phyloP scores from a whole-genome alignment of 345 rosid genomes.

The Citrus medica region DNA sequence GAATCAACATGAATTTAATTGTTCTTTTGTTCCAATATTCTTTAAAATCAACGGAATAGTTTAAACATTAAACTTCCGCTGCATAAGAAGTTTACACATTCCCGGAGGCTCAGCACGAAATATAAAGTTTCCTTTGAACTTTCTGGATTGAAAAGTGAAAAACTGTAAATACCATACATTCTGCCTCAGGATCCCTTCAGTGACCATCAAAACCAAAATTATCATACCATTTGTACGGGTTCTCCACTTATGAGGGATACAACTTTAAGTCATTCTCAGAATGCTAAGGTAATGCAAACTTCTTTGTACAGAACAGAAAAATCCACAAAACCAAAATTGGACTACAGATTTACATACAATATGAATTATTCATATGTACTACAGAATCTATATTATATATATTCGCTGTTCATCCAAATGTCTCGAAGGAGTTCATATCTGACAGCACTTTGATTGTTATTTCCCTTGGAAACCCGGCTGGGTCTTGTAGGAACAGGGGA shows the following conservation, averaged over 20 bases:
- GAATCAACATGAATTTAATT: too few relatives aligned
- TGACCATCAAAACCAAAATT: background rate
- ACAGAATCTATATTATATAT: background rate
- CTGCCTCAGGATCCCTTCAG: background rate
- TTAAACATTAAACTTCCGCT: too few relatives aligned
- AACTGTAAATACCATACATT: too few relatives aligned
- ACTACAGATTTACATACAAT: slow-evolving; percentile 24
- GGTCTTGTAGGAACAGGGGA: slow-evolving; percentile 30
- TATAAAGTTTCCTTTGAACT: too few relatives aligned
- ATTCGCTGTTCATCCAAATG: slow-evolving; percentile 65
- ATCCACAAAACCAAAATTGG: slow-evolving; percentile 8
- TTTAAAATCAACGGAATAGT: too few relatives aligned
- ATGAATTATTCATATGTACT: slow-evolving; percentile 1
- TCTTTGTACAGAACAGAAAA: background rate
- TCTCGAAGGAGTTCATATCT: slow-evolving; percentile 83
- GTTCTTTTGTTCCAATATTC: too few relatives aligned
- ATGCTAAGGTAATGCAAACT: background rate
- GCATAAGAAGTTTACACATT: too few relatives aligned
- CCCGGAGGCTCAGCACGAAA: too few relatives aligned
- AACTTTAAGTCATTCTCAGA: background rate
- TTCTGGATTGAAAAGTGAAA: too few relatives aligned
- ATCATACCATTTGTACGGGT: background rate
- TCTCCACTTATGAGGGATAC: background rate
- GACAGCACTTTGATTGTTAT: slow-evolving; percentile 25
- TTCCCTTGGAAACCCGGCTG: slow-evolving; percentile 37